Percentiles rank a stretch among this genome's conserved stretches.
Conservation (phyloP, 1,139 yeast species). For the Scheffersomyces stambukii region DNA sequence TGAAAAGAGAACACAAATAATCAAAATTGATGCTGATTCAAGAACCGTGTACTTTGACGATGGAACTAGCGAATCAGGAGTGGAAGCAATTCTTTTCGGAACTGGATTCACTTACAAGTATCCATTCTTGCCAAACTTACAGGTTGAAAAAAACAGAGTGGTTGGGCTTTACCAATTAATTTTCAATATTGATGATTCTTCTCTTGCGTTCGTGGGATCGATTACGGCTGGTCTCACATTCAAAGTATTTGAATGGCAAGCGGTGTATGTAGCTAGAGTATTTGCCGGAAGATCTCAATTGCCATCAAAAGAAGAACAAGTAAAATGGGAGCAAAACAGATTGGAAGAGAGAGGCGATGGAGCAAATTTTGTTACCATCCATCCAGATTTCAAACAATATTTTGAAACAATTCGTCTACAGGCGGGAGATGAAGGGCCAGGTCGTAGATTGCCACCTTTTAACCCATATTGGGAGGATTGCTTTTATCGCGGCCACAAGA, state of each 20-base stretch:
- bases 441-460: constrained; percentile 19
- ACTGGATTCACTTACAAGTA: constrained; percentile 43
- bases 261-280: constrained; percentile 31
- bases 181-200: constrained; percentile 31
- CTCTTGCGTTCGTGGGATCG: constrained; percentile 35
- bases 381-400: constrained; percentile 20
- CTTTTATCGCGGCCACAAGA: constrained; percentile 18
- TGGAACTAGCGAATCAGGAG: constrained; percentile 19
- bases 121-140: constrained; percentile 31
- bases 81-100: constrained; percentile 39
- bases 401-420: constrained; percentile 18
- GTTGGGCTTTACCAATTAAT: constrained; percentile 34
- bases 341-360: constrained; percentile 25
- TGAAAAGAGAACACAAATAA: constrained; percentile 26
- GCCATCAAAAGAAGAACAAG: constrained; percentile 27
- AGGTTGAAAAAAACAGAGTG: constrained; percentile 19
- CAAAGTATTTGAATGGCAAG: constrained; percentile 42
- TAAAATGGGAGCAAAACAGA: constrained; percentile 26
- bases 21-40: constrained; percentile 17
- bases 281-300: constrained; percentile 27
- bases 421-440: constrained; percentile 23
- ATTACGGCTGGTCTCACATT: constrained; percentile 38
- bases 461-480: constrained; percentile 18
- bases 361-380: constrained; percentile 13
- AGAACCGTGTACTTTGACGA: constrained; percentile 26